A percentile compares a stretch with the other conserved stretches of the same genome.
Evolutionary conservation across 352 stramenopile species (phyloP).

Genomic region (Phytophthora idaei): DNA sequence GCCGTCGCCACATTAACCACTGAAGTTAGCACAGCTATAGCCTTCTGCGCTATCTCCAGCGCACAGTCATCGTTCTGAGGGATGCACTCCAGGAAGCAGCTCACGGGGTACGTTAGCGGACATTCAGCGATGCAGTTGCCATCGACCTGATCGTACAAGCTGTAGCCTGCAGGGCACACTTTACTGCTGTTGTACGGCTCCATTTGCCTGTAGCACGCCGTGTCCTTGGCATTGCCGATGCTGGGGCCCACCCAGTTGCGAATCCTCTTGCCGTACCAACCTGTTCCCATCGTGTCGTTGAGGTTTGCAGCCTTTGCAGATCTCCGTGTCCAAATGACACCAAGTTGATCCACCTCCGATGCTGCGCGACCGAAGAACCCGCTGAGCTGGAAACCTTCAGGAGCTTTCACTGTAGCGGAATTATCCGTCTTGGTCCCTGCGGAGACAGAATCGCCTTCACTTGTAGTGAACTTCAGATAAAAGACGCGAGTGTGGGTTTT

Average conservation of each 20-base stretch:
- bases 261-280: constrained; percentile 28
- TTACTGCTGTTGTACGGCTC: constrained; percentile 15
- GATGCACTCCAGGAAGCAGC: constrained; percentile 4
- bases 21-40: constrained; percentile 7
- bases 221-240: constrained; percentile 17
- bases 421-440: constrained; percentile 18
- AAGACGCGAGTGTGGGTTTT: constrained; percentile 15
- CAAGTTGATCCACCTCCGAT: constrained; percentile 27
- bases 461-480: constrained; percentile 22
- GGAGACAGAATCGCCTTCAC: constrained; percentile 10
- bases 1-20: constrained; percentile 31
- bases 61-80: constrained; percentile 9
- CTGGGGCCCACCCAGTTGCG: constrained; percentile 31
- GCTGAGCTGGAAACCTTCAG: constrained; percentile 23
- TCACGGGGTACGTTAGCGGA: constrained; percentile 1
- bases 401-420: constrained; percentile 6
- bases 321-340: constrained; percentile 31
- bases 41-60: neutral
- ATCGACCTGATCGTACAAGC: constrained; percentile 3
- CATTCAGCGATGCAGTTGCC: constrained; percentile 14
- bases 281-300: constrained; percentile 21
- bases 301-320: constrained; percentile 19
- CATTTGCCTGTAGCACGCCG: constrained; percentile 25
- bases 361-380: constrained; percentile 26
- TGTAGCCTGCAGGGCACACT: constrained; percentile 21